Conservation (phyloP, 2,329 filamentous ascomycete species). For the Fusarium siculi region DNA sequence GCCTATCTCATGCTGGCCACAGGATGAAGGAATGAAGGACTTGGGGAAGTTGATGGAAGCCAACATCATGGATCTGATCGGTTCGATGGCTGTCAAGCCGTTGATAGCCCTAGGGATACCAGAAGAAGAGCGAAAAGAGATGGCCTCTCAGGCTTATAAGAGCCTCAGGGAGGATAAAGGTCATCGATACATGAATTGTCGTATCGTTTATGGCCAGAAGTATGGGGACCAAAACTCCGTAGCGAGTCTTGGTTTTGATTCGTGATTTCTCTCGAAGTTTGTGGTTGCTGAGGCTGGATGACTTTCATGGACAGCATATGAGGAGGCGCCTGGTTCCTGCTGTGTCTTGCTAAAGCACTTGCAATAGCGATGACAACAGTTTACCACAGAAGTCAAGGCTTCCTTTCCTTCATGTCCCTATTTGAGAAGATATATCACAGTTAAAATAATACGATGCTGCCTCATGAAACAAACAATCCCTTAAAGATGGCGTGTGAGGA, state of each 20-base stretch:
- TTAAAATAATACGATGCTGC: neutral
- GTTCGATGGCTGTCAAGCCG: slow-evolving; percentile 55
- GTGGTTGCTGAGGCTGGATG: neutral
- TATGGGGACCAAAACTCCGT: neutral
- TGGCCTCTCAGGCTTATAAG: slow-evolving; percentile 47
- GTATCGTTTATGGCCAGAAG: slow-evolving; percentile 59
- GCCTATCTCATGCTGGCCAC: slow-evolving; percentile 59
- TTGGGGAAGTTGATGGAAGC: slow-evolving; percentile 58
- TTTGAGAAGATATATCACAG: neutral
- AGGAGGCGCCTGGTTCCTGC: neutral
- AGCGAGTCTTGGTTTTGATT: neutral
- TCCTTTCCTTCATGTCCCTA: neutral
- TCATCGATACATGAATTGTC: slow-evolving; percentile 57
- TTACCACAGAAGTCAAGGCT: neutral
- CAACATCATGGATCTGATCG: slow-evolving; percentile 54
- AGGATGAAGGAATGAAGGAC: slow-evolving; percentile 53
- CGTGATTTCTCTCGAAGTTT: neutral
- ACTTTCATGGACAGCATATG: neutral
- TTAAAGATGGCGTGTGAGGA: neutral
- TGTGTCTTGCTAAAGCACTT: neutral
- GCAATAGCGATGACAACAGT: neutral
- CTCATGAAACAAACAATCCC: neutral
- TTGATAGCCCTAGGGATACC: slow-evolving; percentile 52
- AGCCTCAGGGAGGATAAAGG: slow-evolving; percentile 50
- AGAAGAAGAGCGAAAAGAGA: slow-evolving; percentile 47